phyloP scores from a whole-genome alignment of 140 eudicot genomes.

The Erigeron philadelphicus region DNA sequence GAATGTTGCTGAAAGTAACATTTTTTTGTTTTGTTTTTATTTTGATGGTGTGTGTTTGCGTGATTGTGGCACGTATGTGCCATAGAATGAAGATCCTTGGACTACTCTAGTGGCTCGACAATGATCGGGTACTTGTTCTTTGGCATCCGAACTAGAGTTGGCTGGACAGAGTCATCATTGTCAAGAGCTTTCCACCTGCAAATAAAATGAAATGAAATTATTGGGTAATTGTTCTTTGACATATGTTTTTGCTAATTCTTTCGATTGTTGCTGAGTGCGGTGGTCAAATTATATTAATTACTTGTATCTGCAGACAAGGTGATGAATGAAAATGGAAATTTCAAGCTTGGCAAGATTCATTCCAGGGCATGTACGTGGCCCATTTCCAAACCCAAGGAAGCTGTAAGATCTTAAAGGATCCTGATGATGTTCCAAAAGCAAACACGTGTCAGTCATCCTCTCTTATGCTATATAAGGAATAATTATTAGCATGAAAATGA shows the following conservation, averaged over 20 bases:
- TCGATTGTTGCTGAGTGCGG: too few species aligned
- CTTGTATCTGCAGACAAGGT: slow-evolving; percentile 72
- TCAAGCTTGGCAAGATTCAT: slow-evolving; percentile 73
- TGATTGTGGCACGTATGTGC: too few species aligned
- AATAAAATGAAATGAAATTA: background rate
- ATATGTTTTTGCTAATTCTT: too few species aligned
- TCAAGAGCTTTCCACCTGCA: slow-evolving; percentile 81
- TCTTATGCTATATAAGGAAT: background rate
- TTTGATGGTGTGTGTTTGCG: too few species aligned
- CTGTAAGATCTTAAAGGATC: slow-evolving; percentile 63
- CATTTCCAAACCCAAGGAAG: slow-evolving; percentile 80
- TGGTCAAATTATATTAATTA: slow-evolving; percentile 10
- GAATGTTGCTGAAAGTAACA: too few species aligned
- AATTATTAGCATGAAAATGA: background rate
- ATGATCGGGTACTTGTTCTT: slow-evolving; percentile 70
- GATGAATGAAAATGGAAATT: slow-evolving; percentile 68
- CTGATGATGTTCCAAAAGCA: slow-evolving; percentile 36
- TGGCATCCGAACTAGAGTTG: slow-evolving; percentile 84
- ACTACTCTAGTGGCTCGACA: slow-evolving; percentile 49
- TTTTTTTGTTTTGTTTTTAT: too few species aligned
- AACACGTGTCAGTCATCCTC: background rate
- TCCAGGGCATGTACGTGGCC: slow-evolving; percentile 87
- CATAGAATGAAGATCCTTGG: background rate
- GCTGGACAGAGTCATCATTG: slow-evolving; percentile 66
- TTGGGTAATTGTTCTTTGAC: background rate